Conservation (phyloP, 257 asterid species). For the Nicotiana obtusifolia region DNA sequence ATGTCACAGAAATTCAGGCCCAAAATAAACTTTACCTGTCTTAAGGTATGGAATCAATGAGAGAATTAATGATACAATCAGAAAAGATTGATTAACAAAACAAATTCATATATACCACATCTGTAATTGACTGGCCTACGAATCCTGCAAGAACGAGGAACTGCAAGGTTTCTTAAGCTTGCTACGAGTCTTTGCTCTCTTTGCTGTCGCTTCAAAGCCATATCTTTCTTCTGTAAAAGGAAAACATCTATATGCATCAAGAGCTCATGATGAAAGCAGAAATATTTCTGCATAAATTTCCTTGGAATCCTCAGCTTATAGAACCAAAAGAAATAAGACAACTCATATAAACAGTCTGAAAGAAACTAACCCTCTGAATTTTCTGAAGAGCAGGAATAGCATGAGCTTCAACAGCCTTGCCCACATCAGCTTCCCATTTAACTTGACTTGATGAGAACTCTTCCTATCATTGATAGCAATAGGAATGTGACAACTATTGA, state of each 20-base stretch:
- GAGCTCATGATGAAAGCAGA: neutral
- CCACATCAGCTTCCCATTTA: conserved; percentile 52
- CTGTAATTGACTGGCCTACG: conserved; percentile 51
- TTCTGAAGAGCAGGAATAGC: conserved; percentile 66
- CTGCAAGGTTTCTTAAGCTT: conserved; percentile 33
- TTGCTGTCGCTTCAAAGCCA: conserved; percentile 30
- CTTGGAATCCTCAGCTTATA: conserved; percentile 1
- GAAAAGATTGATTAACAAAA: neutral
- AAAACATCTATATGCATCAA: conserved; percentile 8
- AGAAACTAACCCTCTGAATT: conserved; percentile 57
- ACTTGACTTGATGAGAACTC: conserved; percentile 51
- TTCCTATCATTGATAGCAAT: conserved; percentile 37
- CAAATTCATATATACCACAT: conserved; percentile 44
- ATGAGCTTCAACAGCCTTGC: conserved; percentile 43
- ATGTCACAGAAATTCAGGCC: neutral
- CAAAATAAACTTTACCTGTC: neutral
- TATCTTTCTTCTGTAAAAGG: conserved; percentile 64
- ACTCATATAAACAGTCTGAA: conserved; percentile 2
- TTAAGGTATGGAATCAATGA: neutral
- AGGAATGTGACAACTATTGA: conserved; percentile 14
- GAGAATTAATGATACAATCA: neutral
- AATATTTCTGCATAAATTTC: neutral
- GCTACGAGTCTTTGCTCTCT: conserved; percentile 35
- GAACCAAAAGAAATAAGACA: neutral
- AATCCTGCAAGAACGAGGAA: conserved; percentile 56